Percentiles rank a stretch among this genome's conserved stretches.
These are phyloP conservation scores for Podospora pseudoanserina DNA, from an alignment of 495 filamentous ascomycete species.

Conservation along the genomic window DNA sequence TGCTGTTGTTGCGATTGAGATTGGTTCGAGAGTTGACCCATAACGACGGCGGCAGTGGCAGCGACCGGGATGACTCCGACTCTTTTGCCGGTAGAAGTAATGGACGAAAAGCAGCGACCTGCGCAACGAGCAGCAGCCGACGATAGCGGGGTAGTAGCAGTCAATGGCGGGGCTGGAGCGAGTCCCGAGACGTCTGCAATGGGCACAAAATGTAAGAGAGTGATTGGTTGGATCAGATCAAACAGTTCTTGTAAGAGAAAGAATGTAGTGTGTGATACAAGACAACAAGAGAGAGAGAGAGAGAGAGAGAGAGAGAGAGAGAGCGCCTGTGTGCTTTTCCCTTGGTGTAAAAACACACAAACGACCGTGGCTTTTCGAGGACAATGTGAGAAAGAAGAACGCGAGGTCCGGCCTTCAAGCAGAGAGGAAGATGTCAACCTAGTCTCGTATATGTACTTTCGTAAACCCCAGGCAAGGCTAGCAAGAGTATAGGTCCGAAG, in stretches of 20 bases:
- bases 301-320: not conserved
- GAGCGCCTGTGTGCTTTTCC: not conserved
- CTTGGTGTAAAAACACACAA: not conserved
- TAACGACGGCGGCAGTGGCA: not conserved
- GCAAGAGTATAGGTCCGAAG: not conserved
- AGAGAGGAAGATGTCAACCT: not conserved
- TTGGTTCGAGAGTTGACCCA: slow-evolving; percentile 8
- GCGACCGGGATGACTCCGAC: slow-evolving; percentile 3
- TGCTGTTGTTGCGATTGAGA: not conserved
- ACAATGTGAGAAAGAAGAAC: not conserved
- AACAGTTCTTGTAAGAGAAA: not conserved
- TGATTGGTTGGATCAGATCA: not conserved
- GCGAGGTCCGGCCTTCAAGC: slow-evolving; percentile 3
- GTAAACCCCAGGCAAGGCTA: not conserved
- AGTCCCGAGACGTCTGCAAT: slow-evolving; percentile 16
- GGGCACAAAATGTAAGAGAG: slow-evolving; percentile 7
- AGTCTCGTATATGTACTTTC: not conserved
- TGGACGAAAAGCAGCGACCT: slow-evolving; percentile 5
- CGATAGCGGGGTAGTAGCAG: slow-evolving; percentile 20
- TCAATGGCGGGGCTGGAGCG: slow-evolving; percentile 24
- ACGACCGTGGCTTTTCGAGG: not conserved
- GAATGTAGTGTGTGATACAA: not conserved
- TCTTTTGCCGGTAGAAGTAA: not conserved
- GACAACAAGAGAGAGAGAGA: not conserved
- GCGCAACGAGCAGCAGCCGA: slow-evolving; percentile 2